Base-by-base conservation (phyloP, 2,329 filamentous ascomycete genomes). In the Xylariaceae sp. region DNA sequence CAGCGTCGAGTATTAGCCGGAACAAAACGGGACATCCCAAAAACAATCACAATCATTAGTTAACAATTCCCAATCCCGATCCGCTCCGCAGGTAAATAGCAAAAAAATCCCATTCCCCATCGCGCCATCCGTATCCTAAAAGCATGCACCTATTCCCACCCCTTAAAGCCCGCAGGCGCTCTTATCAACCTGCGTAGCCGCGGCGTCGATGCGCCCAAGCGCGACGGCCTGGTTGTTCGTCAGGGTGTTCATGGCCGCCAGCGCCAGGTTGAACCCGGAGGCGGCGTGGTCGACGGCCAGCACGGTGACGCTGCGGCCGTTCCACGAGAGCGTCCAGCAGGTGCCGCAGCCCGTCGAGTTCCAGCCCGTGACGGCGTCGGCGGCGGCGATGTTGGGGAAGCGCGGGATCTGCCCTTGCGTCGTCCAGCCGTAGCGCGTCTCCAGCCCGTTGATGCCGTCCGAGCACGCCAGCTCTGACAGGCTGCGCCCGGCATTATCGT, bases 361-460 rank as follows among this genome's bases (percentile, higher is more conserved):
- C 79, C 80, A 84, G 52, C 76, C 76, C 18, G 65, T 66, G n/a
- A 86, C 70, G 49, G 71, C 74, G 7, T 74, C 70, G 18, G 73
- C 71, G 30, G 80, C 83, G 32, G 80, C 83, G 55, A 86, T 77
- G 68, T 76, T 73, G 34, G 80, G 77, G 71, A 80, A 84, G 34
- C 61, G 58, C 15, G 75, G 73, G 60, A 83, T 68, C 29, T 75
- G 64, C 49, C 75, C 75, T 69, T 83, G 80, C 0, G 71, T 81
- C 49, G 71, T 66, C 80, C 80, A 87, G 62, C 76, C 76, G 72
- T 81, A 81, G 63, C 75, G 78, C 63, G 79, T 83, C 58, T 81
- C 80, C 57, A 89, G 77, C 54, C 86, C 86, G 70, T 88, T 85
- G 57, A 58, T 44, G 51, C 86, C 86, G 65, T 89, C 82, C 30